Percentiles rank a stretch among this genome's conserved stretches.
phyloP scores from a whole-genome alignment of 2,329 filamentous ascomycete genomes.

The Colletotrichum neosansevieriae region DNA sequence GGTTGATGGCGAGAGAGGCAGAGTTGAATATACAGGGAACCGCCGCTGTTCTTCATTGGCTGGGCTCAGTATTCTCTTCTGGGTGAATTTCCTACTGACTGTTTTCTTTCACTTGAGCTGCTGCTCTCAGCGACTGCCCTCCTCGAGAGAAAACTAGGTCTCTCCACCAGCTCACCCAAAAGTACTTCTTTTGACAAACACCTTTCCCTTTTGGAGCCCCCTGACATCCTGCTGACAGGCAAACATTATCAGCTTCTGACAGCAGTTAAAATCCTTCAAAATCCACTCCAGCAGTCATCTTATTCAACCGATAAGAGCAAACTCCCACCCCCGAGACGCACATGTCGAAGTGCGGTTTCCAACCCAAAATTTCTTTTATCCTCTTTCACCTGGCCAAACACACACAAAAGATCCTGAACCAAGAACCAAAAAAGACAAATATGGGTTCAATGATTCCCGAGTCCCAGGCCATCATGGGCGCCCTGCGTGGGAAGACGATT shows the following conservation, averaged over 20 bases:
- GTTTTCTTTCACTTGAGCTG: no score
- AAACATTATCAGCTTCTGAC: not conserved
- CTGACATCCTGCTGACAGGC: not conserved
- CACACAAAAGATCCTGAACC: not conserved
- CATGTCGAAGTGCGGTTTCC: no score
- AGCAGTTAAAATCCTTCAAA: not conserved
- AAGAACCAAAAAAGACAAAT: not conserved
- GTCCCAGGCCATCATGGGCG: conserved; percentile 37
- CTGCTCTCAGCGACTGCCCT: no score
- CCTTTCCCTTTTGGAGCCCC: not conserved
- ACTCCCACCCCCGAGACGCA: not conserved
- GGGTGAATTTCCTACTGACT: no score
- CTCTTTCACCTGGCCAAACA: not conserved
- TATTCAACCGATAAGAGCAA: not conserved
- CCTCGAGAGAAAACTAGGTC: no score
- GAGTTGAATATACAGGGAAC: not conserved
- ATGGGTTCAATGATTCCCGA: not conserved
- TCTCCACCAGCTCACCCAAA: not conserved
- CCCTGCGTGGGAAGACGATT: conserved; percentile 46
- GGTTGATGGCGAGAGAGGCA: not conserved
- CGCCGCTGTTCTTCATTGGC: not conserved
- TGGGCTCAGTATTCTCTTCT: not conserved
- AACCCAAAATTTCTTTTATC: not conserved
- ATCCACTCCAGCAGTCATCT: not conserved
- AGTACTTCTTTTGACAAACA: not conserved